Evolutionary conservation across 306 rosid species (phyloP), one percentile per base, ranked within the genome.

Genomic region (Prunus salicina): DNA sequence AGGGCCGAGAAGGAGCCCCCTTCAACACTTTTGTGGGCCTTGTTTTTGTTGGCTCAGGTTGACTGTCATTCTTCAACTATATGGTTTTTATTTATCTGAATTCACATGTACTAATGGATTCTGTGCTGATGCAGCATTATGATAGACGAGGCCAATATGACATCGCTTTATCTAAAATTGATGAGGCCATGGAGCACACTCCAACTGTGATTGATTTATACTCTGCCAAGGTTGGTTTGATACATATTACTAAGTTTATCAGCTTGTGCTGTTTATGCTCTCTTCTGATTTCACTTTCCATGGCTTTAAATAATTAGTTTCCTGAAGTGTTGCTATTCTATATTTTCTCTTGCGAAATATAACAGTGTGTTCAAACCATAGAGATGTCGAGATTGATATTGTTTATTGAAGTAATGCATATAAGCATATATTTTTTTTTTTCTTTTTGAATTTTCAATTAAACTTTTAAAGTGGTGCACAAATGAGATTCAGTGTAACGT

Each of bases 201-300:
- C 99, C 99, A 63, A 91, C 99, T 49, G 98, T 92, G 66, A 92
- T 96, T 87, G 99, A 96, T 87, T 81, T 96, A 77, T 96, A 96
- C 80, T 96, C 99, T 53, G 92, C 65, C 77, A 92, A 96, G 99
- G 99, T 96, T 68, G 79, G 87, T 52, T 76, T 53, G 30, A 65
- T 25, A 45, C 50, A 34, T 41, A 53, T 55, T 38, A 6, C 43
- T 38, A 38, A 38, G 12, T 80, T 34, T 73, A 16, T 56, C 12
- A 72, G 53, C 75, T 73, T 77, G 20, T 34, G 1, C 65, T 55
- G 64, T 52, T 69, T 76, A 70, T 60, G 14, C 56, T 69, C 22
- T 67, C 56, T 65, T 68, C 27, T 45, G 71, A 53, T 69, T 22
- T 25, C 18, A 25, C 76, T 66, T 67, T 50, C 58, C 41, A 14